These are phyloP conservation scores for Ambrosiella beaveri DNA, from an alignment of 2,329 filamentous ascomycete species.

Conservation along the genomic window DNA sequence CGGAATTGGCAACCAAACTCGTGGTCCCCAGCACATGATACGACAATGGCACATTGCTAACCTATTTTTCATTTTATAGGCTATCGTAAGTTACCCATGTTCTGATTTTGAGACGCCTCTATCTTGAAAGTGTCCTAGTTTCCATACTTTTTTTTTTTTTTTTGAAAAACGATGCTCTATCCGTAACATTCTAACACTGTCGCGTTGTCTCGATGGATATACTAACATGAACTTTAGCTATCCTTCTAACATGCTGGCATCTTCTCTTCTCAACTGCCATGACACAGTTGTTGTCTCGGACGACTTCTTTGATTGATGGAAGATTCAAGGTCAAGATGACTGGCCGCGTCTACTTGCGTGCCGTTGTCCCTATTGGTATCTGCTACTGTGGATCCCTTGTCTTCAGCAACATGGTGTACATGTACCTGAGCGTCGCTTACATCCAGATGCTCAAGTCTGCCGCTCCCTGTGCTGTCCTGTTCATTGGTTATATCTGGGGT, in stretches of 20 bases:
- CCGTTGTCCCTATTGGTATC: conserved; percentile 48
- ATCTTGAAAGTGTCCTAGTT: no score
- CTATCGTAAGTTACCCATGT: conserved; percentile 19
- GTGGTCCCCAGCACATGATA: background rate
- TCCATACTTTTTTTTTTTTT: background rate
- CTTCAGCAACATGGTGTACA: conserved; percentile 50
- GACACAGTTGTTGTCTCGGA: conserved; percentile 48
- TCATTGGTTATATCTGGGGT: conserved; percentile 44
- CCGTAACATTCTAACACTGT: no score
- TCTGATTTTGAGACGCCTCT: no score
- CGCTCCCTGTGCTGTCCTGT: conserved; percentile 47
- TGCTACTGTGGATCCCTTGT: conserved; percentile 49
- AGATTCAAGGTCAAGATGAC: conserved; percentile 45
- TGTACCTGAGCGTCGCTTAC: conserved; percentile 50
- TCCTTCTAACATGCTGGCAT: conserved; percentile 51
- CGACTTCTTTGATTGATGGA: conserved; percentile 44
- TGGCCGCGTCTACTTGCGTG: conserved; percentile 40
- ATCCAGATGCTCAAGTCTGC: conserved; percentile 58
- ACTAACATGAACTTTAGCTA: conserved; percentile 20
- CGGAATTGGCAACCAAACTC: background rate
- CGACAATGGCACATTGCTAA: background rate
- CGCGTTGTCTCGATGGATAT: background rate
- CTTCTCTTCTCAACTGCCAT: conserved; percentile 47
- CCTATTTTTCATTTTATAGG: conserved; percentile 14
- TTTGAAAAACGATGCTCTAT: background rate